Base-by-base conservation (phyloP, 371 early-diverging fungal species). In the Lichtheimia hyalospora region DNA sequence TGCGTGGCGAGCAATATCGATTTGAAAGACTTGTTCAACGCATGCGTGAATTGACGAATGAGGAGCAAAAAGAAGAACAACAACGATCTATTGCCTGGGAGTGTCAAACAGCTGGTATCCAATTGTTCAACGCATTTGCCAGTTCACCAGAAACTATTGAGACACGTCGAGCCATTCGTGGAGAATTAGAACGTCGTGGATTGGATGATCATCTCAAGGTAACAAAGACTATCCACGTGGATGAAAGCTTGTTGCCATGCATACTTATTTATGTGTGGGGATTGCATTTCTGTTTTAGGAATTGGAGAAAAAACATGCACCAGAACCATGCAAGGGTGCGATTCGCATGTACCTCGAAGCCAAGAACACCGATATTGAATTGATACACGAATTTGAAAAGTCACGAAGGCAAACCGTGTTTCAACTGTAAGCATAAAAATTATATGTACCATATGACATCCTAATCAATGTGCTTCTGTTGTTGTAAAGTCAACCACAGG, bases 1-100 rank as follows among this genome's bases (percentile, higher is more conserved):
- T 86, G 25, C 77, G 76, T 52, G 83, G 83, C 10, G 89, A 88
- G 41, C 79, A 84, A 16, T 88, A 79, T 58, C 73, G 89, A 40
- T 88, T 88, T 68, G 85, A 86, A 46, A 76, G 84, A 14, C 64
- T 86, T 0, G 65, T 88, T 1, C 72, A 81, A 27, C 72, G 77
- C 2, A 49, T 88, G 18, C 58, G 68, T n/a, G 65, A 60, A 15
- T 55, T 66, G 25, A 21, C 52, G 14, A 15, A 58, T 6, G 49
- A 41, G 41, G 18, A 62, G 10, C 25, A 39, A 44, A 49, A 55
- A n/a, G 56, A 49, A 12, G 57, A 49, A 14, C 57, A 67, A 6
- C 50, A 59, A 28, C 51, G 49, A 15, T 15, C 34, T 5, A 34
- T 68, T 23, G 63, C 70, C 12, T 78, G 73, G 70, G 84, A 85